Evolutionary conservation across 306 rosid genomes (phyloP), one percentile per base, ranked within the genome.

Genomic region (Aeschynomene evenia): DNA sequence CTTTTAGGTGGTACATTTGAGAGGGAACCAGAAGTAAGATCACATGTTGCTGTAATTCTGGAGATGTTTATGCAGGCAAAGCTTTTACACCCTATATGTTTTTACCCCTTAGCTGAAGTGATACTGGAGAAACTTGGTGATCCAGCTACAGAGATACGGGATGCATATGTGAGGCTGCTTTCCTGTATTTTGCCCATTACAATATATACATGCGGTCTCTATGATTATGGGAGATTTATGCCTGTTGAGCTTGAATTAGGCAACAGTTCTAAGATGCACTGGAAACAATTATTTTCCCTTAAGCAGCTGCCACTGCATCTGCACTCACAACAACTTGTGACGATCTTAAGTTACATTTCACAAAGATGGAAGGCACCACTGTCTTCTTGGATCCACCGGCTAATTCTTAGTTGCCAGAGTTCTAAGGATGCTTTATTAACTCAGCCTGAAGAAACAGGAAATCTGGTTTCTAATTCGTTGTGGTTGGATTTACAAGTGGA

Each of bases 281-380:
- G 96, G 98, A 92, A 82, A 82, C 96, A 88, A 77, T 77, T 88
- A 78, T 92, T 89, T 86, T 42, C 96, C 58, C 73, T 92, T 87
- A 92, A 88, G 86, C 96, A 89, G 81, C 82, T 92, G 77, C 89
- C 84, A n/a, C 81, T 75, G 78, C 92, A 83, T 68, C 84, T 92
- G 73, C 89, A 92, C 67, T 84, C 95, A 0, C 95, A 89, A 77
- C 98, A 92, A 64, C 96, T 92, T 50, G 92, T 88, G 73, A 88
- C 96, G 53, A 84, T 92, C 68, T 82, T 92, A 85, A 92, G 96
- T 78, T 92, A 83, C 88, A 84, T 92, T 72, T 89, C 96, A 69
- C 95, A 88, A 81, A 87, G 96, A 79, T 92, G 96, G 98, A 89
- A 92, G 84, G 96, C 77, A 39, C 96, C 96, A 65, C 89, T 92